Base-by-base conservation (phyloP, 495 filamentous ascomycete genomes). In the Trichocladium uniseriatum region DNA sequence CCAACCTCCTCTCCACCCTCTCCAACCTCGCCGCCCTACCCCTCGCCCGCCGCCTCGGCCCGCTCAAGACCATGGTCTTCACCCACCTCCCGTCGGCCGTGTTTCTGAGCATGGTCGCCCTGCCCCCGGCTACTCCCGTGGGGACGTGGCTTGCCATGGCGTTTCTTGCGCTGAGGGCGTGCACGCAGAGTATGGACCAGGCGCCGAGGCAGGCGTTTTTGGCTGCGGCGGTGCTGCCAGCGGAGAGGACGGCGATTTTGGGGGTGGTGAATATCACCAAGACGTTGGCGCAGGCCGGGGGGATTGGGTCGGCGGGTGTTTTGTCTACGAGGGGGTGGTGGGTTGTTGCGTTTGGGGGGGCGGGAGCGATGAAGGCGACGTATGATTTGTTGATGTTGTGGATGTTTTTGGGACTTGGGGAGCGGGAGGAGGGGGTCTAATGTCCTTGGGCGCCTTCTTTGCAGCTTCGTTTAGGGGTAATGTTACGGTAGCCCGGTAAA, bases 131-230 rank as follows among this genome's bases (percentile, higher is more conserved):
- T 6, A 32, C 83, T 0, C 66, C 67, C 27, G 27, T 29, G 5
- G 10, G 5, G 27, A 29, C 27, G 27, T n/a, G n/a, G n/a, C n/a
- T n/a, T n/a, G n/a, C n/a, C n/a, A n/a, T n/a, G n/a, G 27, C 27
- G 27, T 78, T 90, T 37, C 69, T 90, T 13, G 66, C 88, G 24
- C 67, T 91, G n/a, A 77, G 88, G 10, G 75, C 84, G 0, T 79
- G 78, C 34, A 71, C 81, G 9, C 80, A 83, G 56, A 83, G 73
- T 54, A 92, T 92, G 87, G 88, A 95, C 56, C 79, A 84, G 50
- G 86, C 85, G 0, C 88, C 89, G 0, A 77, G 87, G 3, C 77
- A 83, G 0, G 87, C 89, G 0, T 92, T 94, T 64, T 72, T 92
- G 9, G 81, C 87, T 0, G 79, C 81, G 0, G 79, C 82, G 0